These are phyloP conservation scores for Apiospora aurea DNA, from an alignment of 2,329 filamentous ascomycete species.

Conservation along the genomic window DNA sequence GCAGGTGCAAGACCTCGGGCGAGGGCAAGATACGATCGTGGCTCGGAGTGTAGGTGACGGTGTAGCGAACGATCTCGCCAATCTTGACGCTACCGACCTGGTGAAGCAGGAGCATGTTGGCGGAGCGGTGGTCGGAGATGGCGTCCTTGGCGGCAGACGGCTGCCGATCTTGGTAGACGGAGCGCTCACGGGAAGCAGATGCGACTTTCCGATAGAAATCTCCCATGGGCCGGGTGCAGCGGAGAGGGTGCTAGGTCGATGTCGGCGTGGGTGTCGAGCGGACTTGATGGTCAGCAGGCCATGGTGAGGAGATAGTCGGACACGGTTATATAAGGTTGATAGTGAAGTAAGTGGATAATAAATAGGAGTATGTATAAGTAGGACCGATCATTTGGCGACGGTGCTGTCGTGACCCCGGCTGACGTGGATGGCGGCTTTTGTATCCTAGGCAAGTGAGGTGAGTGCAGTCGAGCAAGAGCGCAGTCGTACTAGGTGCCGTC, in stretches of 20 bases:
- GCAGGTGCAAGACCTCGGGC: conserved; percentile 80
- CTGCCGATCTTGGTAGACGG: conserved; percentile 16
- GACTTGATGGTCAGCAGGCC: conserved; percentile 6
- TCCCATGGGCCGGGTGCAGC: conserved; percentile 4
- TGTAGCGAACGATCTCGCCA: conserved; percentile 91
- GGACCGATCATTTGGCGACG: conserved; percentile 11
- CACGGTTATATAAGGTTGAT: background rate
- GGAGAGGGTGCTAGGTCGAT: background rate
- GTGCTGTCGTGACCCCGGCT: background rate
- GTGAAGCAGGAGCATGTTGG: conserved; percentile 84
- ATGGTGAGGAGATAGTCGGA: conserved; percentile 7
- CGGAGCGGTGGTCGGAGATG: conserved; percentile 8
- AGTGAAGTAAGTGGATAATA: conserved; percentile 13
- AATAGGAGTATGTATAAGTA: conserved; percentile 21
- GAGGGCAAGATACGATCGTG: conserved; percentile 89
- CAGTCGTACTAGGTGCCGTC: background rate
- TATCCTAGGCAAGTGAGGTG: background rate
- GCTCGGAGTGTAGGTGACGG: conserved; percentile 88
- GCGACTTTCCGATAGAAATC: conserved; percentile 15
- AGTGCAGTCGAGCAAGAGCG: background rate
- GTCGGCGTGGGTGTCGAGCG: background rate
- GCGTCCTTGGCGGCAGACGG: background rate
- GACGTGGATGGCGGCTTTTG: background rate
- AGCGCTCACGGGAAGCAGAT: conserved; percentile 14
- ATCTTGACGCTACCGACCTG: conserved; percentile 92